Evolutionary conservation across 2,329 filamentous ascomycete species (phyloP).

Genomic region (Trichoderma aggressivum): DNA sequence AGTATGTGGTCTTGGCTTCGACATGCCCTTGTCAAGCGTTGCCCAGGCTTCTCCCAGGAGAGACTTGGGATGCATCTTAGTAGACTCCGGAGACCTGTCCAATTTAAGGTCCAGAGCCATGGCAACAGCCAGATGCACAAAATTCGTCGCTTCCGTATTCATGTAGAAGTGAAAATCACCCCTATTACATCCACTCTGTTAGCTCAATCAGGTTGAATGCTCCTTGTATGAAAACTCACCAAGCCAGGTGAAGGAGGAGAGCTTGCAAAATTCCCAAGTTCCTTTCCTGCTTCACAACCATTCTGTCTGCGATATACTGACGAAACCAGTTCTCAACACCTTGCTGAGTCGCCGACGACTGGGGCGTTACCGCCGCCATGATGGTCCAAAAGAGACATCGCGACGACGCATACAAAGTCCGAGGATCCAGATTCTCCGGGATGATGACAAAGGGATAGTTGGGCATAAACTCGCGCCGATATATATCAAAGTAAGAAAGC

Average conservation of each 20-base stretch:
- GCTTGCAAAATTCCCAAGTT: slow-evolving; percentile 38
- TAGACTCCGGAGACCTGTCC: slow-evolving; percentile 28
- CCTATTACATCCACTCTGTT: slow-evolving; percentile 25
- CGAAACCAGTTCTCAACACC: slow-evolving; percentile 37
- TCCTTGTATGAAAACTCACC: slow-evolving; percentile 27
- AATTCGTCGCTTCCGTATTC: slow-evolving; percentile 35
- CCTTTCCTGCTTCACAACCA: slow-evolving; percentile 37
- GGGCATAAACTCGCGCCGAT: slow-evolving; percentile 33
- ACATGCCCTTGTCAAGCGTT: slow-evolving; percentile 22
- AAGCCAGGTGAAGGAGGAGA: slow-evolving; percentile 37
- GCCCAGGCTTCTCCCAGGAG: slow-evolving; percentile 35
- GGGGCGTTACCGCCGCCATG: slow-evolving; percentile 33
- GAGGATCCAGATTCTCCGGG: slow-evolving; percentile 23
- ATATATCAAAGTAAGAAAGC: slow-evolving; percentile 31
- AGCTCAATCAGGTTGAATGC: background rate
- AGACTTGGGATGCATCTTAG: slow-evolving; percentile 26
- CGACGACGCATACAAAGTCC: slow-evolving; percentile 31
- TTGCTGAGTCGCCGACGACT: slow-evolving; percentile 31
- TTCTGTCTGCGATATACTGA: slow-evolving; percentile 34
- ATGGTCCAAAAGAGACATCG: slow-evolving; percentile 39
- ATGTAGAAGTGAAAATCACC: slow-evolving; percentile 39
- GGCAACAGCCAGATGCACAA: slow-evolving; percentile 39
- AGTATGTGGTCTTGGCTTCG: slow-evolving; percentile 26
- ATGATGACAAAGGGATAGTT: slow-evolving; percentile 41
- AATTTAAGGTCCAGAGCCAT: slow-evolving; percentile 39